Conservation (phyloP, 2,329 filamentous ascomycete genomes). For the Ophiostoma angusticollis region DNA sequence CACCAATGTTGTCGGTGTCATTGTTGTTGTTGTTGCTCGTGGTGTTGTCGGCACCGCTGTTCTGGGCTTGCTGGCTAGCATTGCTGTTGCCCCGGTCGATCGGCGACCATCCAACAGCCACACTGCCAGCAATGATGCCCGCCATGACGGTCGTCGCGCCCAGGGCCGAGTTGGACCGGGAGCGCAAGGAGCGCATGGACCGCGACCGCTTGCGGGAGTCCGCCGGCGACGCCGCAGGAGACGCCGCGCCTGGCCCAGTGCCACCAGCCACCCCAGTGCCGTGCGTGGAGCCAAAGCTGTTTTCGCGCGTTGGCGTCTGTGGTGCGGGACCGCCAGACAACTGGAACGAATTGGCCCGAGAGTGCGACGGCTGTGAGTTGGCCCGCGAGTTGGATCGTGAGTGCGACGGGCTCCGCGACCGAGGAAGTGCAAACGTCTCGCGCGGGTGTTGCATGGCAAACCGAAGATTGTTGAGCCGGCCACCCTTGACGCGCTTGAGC, state of each 20-base stretch:
- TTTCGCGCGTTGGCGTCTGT: slow-evolving; percentile 48
- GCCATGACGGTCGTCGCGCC: slow-evolving; percentile 69
- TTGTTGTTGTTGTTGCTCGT: background rate
- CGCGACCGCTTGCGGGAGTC: slow-evolving; percentile 53
- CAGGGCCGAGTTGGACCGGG: slow-evolving; percentile 56
- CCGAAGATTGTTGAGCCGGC: slow-evolving; percentile 67
- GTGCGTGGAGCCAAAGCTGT: slow-evolving; percentile 30
- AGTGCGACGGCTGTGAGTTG: slow-evolving; percentile 28
- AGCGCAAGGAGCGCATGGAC: slow-evolving; percentile 40
- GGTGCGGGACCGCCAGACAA: slow-evolving; percentile 28
- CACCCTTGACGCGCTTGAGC: slow-evolving; percentile 68
- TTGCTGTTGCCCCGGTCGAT: slow-evolving; percentile 36
- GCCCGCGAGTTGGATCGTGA: slow-evolving; percentile 54
- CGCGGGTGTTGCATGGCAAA: slow-evolving; percentile 66
- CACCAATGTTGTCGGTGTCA: background rate
- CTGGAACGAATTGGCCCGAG: slow-evolving; percentile 41
- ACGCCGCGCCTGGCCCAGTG: background rate
- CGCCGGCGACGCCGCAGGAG: slow-evolving; percentile 35
- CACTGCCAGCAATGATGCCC: slow-evolving; percentile 65
- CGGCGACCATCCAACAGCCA: slow-evolving; percentile 66
- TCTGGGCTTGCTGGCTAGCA: background rate
- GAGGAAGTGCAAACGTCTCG: slow-evolving; percentile 50
- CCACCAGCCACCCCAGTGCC: slow-evolving; percentile 1
- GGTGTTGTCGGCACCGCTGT: background rate
- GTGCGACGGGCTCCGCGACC: slow-evolving; percentile 50